These are phyloP conservation scores for Alternaria arborescens DNA, from an alignment of 2,329 filamentous ascomycete species.

Conservation along the genomic window DNA sequence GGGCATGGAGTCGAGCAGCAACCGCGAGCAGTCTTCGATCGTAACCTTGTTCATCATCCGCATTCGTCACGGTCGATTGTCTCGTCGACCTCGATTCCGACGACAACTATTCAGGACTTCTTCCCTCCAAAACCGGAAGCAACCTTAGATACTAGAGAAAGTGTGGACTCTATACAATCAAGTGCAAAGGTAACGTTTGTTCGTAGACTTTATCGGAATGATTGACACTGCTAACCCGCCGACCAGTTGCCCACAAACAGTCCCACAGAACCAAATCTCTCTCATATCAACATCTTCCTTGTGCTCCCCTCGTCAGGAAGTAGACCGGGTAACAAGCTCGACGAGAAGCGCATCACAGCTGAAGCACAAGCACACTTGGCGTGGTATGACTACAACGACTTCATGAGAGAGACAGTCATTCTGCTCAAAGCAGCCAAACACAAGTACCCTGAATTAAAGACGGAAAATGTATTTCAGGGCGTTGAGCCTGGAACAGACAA, in stretches of 20 bases:
- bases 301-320: slow-evolving; percentile 51
- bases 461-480: background rate
- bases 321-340: slow-evolving; percentile 63
- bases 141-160: background rate
- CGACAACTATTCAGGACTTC: background rate
- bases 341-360: slow-evolving; percentile 31
- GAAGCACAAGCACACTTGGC: slow-evolving; percentile 21
- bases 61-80: slow-evolving; percentile 6
- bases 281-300: slow-evolving; percentile 70
- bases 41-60: slow-evolving; percentile 9
- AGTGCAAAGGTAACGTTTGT: slow-evolving; percentile 1
- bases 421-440: slow-evolving; percentile 23
- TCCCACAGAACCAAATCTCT: slow-evolving; percentile 24
- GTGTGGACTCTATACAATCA: background rate
- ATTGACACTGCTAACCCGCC: background rate
- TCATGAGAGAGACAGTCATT: slow-evolving; percentile 24
- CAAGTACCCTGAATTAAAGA: slow-evolving; percentile 25
- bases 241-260: slow-evolving; percentile 15
- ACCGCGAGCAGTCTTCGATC: slow-evolving; percentile 19
- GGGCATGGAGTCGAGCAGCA: slow-evolving; percentile 21
- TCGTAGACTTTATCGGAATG: background rate
- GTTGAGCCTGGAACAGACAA: slow-evolving; percentile 26
- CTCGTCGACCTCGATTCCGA: slow-evolving; percentile 1
- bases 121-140: background rate
- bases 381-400: slow-evolving; percentile 31